Conservation (phyloP, 768 basidiomycete species). For the Zangia roseola region DNA sequence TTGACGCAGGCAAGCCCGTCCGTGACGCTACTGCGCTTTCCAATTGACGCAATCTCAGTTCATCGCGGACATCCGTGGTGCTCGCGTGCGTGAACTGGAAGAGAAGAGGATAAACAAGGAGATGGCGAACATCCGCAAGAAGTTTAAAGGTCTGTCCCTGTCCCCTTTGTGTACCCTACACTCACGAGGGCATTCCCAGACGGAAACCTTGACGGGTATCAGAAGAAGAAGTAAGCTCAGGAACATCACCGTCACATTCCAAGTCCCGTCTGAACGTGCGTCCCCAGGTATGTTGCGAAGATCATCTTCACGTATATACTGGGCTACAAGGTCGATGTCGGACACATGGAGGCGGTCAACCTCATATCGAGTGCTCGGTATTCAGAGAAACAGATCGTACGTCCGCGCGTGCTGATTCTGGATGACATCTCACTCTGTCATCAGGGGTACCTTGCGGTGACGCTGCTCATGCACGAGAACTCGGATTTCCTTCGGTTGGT, state of each 20-base stretch:
- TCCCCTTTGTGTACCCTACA: not conserved
- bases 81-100: conserved; percentile 92
- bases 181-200: conserved; percentile 42
- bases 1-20: conserved; percentile 73
- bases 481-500: conserved; percentile 95
- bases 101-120: conserved; percentile 99
- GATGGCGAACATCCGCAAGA: conserved; percentile 99
- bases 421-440: conserved; percentile 1
- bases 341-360: conserved; percentile 99
- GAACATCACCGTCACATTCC: conserved; percentile 7
- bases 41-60: conserved; percentile 53
- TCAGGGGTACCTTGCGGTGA: conserved; percentile 96
- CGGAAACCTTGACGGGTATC: conserved; percentile 85
- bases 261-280: conserved; percentile 15
- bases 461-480: conserved; percentile 97
- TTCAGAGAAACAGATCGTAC: conserved; percentile 97
- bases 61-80: conserved; percentile 98
- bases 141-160: conserved; percentile 80
- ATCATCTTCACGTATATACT: conserved; percentile 99
- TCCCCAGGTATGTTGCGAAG: conserved; percentile 88
- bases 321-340: conserved; percentile 98
- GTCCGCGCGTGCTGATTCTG: conserved; percentile 24
- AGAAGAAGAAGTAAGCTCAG: conserved; percentile 82
- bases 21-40: not conserved
- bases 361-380: conserved; percentile 94